Conservation (phyloP, 768 basidiomycete genomes). For the Sarcomyxa edulis region DNA sequence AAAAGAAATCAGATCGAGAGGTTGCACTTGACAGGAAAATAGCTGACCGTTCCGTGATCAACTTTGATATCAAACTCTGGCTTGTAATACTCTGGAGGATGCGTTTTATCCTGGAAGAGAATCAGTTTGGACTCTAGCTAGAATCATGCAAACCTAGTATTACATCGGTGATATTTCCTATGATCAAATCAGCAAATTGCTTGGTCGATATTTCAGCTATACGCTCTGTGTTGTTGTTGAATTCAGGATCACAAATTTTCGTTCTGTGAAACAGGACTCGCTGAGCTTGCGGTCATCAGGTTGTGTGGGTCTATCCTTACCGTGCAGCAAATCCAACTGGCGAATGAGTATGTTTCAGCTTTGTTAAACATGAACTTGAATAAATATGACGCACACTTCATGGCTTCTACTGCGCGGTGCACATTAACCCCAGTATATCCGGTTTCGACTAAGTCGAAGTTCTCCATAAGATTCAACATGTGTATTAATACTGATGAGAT, state of each 20-base stretch:
- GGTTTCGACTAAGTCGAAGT: constrained; percentile 40
- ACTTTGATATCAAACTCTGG: constrained; percentile 70
- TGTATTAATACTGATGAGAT: constrained; percentile 78
- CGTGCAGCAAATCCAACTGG: constrained; percentile 42
- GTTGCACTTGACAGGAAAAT: neutral
- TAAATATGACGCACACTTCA: constrained; percentile 47
- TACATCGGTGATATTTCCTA: constrained; percentile 79
- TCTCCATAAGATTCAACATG: constrained; percentile 87
- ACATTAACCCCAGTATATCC: constrained; percentile 58
- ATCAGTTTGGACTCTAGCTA: neutral
- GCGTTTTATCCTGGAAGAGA: constrained; percentile 63
- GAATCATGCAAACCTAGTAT: constrained; percentile 17
- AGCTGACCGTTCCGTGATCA: constrained; percentile 84
- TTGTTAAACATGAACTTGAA: too few relatives aligned
- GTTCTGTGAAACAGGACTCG: constrained; percentile 51
- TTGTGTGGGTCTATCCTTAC: too few relatives aligned
- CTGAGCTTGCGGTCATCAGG: too few relatives aligned
- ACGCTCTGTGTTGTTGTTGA: constrained; percentile 45
- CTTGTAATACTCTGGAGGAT: constrained; percentile 77
- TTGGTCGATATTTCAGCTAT: constrained; percentile 68
- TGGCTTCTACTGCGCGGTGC: constrained; percentile 78
- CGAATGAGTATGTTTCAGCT: neutral
- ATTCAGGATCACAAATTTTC: constrained; percentile 75
- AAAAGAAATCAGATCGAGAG: constrained; percentile 4
- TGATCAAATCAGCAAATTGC: constrained; percentile 55